These are phyloP conservation scores for Pezicula neosporulosa DNA, from an alignment of 2,329 filamentous ascomycete genomes.

Conservation along the genomic window DNA sequence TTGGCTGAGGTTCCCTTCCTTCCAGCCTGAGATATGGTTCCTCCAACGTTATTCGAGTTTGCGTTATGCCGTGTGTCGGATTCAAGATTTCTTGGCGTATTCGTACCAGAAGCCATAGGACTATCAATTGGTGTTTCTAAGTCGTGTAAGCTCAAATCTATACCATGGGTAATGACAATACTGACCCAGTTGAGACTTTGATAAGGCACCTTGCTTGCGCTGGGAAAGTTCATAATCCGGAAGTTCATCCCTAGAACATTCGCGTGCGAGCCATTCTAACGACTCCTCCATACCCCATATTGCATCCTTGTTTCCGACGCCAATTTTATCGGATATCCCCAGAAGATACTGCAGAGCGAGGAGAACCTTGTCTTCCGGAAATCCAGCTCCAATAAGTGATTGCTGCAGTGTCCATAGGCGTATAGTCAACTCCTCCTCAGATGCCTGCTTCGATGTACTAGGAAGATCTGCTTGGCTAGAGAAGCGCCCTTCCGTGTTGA, in stretches of 20 bases:
- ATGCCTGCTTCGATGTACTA: conserved; percentile 44
- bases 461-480: conserved; percentile 29
- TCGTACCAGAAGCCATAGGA: conserved; percentile 27
- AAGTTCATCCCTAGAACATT: conserved; percentile 66
- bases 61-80: conserved; percentile 25
- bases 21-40: conserved; percentile 6
- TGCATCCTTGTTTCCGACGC: conserved; percentile 54
- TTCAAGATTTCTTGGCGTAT: conserved; percentile 23
- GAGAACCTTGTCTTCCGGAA: conserved; percentile 60
- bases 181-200: conserved; percentile 27
- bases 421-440: conserved; percentile 75
- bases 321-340: conserved; percentile 61
- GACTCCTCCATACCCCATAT: conserved; percentile 87
- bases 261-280: conserved; percentile 84
- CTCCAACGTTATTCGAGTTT: conserved; percentile 4
- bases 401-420: conserved; percentile 83
- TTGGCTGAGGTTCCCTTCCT: conserved; percentile 14
- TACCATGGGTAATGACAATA: conserved; percentile 1
- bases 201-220: conserved; percentile 15
- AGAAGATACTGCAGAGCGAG: conserved; percentile 64
- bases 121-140: conserved; percentile 27
- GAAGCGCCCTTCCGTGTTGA: conserved; percentile 62
- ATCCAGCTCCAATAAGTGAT: conserved; percentile 65
- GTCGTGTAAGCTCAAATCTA: conserved; percentile 6
- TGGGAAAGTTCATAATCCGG: conserved; percentile 62